Evolutionary conservation across 2,329 filamentous ascomycete genomes (phyloP).

Genomic region (Teratosphaeriaceae sp.): DNA sequence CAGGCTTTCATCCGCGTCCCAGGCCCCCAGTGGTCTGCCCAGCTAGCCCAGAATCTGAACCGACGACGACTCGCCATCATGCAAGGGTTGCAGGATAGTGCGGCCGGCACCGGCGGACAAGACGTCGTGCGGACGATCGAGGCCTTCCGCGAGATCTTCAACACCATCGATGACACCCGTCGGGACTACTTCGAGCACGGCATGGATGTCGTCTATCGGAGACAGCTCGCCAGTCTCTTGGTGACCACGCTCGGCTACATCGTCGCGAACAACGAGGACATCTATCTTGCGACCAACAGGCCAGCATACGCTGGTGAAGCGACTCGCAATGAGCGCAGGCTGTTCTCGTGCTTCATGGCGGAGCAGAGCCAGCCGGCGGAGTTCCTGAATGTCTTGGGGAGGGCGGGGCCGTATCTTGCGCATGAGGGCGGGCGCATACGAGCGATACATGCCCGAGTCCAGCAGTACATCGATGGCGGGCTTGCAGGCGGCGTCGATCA

Average conservation of each 20-base stretch:
- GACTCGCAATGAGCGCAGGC: conserved; percentile 2
- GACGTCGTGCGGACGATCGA: conserved; percentile 8
- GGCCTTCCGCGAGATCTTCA: conserved; percentile 2
- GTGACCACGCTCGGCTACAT: conserved; percentile 6
- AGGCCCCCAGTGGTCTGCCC: not conserved
- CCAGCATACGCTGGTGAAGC: conserved; percentile 8
- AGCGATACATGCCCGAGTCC: not conserved
- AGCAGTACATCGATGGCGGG: not conserved
- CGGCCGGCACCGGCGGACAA: not conserved
- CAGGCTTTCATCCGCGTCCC: not conserved
- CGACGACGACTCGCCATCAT: conserved; percentile 1
- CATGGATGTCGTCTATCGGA: conserved; percentile 2
- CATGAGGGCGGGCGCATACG: not conserved
- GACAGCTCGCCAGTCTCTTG: conserved; percentile 2
- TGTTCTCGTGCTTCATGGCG: conserved; percentile 7
- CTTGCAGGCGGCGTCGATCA: not conserved
- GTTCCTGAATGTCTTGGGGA: not conserved
- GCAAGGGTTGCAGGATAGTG: conserved; percentile 3
- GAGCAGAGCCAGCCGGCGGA: not conserved
- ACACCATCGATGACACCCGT: conserved; percentile 7
- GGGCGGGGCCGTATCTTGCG: not conserved
- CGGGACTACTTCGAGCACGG: not conserved
- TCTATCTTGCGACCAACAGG: not conserved
- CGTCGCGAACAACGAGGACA: conserved; percentile 5
- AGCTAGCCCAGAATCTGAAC: not conserved